phyloP scores from a whole-genome alignment of 2,329 filamentous ascomycete species.

The Neonectria hederae region DNA sequence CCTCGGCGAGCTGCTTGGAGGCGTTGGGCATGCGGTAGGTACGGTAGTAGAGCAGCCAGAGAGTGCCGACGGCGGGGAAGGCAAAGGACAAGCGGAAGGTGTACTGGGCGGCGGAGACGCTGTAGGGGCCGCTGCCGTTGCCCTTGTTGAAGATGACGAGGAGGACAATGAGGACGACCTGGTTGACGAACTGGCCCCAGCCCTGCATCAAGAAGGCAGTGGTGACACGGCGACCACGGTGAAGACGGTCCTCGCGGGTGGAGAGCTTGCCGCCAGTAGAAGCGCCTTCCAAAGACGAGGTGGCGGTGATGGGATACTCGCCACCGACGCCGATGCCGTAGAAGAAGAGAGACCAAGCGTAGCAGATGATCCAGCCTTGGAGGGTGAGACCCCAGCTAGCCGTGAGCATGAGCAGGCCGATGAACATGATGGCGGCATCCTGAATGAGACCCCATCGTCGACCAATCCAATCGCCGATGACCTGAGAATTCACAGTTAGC shows the following conservation, averaged over 20 bases:
- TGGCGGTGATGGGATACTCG: conserved; percentile 97
- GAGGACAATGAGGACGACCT: conserved; percentile 85
- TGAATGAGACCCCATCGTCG: conserved; percentile 96
- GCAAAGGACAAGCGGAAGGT: conserved; percentile 94
- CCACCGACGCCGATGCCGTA: conserved; percentile 73
- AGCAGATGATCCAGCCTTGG: conserved; percentile 97
- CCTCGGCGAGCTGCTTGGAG: conserved; percentile 80
- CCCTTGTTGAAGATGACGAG: conserved; percentile 90
- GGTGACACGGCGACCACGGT: conserved; percentile 95
- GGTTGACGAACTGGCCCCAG: conserved; percentile 97
- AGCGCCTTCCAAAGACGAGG: conserved; percentile 91
- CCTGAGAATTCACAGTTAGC: conserved; percentile 44
- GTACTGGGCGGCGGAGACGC: conserved; percentile 80
- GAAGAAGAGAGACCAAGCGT: conserved; percentile 94
- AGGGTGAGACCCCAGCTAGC: conserved; percentile 87
- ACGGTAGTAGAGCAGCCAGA: conserved; percentile 97
- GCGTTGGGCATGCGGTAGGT: conserved; percentile 93
- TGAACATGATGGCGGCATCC: conserved; percentile 91
- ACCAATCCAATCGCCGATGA: conserved; percentile 78
- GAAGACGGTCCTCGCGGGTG: conserved; percentile 90
- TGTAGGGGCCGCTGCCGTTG: conserved; percentile 78
- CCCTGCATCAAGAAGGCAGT: conserved; percentile 98
- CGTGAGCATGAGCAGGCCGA: conserved; percentile 91
- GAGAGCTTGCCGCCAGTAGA: conserved; percentile 87
- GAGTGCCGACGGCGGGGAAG: conserved; percentile 86